Evolutionary conservation across 1,284 basidiomycete genomes (phyloP), one percentile per base, ranked within the genome.

Genomic region (Pyrrhoderma noxium): DNA sequence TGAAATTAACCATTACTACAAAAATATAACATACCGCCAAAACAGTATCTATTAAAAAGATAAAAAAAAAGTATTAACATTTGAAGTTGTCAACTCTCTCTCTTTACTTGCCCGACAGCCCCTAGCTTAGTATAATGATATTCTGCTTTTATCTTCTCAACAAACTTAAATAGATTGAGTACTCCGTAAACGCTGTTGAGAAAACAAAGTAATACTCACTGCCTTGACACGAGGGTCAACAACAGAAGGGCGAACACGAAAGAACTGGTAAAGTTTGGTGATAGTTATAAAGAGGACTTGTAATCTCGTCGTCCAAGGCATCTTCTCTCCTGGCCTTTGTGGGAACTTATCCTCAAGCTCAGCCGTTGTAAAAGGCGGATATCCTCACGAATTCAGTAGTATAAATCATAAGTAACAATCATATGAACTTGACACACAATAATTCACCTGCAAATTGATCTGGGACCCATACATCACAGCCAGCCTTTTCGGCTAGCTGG

Each of bases 1-100:
- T 40, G 9, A 13, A 27, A n/a, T n/a, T n/a, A n/a, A n/a, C n/a
- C n/a, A n/a, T n/a, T n/a, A n/a, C n/a, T n/a, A n/a, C n/a, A n/a
- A n/a, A n/a, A n/a, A n/a, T n/a, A 49, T 41, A 25, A 8, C 54
- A 25, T 37, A 59, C 70, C 84, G 5, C 84, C 84, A 55, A 72
- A 82, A 61, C 84, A 85, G 63, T 80, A 85, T 3, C 79, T 75
- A n/a, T n/a, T n/a, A n/a, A n/a, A n/a, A n/a, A n/a, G n/a, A n/a
- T n/a, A n/a, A n/a, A n/a, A n/a, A n/a, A n/a, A n/a, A n/a, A n/a
- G n/a, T n/a, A n/a, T n/a, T n/a, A n/a, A n/a, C n/a, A n/a, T n/a
- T n/a, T n/a, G n/a, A n/a, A n/a, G n/a, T n/a, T n/a, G n/a, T n/a
- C n/a, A n/a, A n/a, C n/a, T n/a, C n/a, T n/a, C n/a, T n/a, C n/a